Base-by-base conservation (phyloP, 345 rosid genomes). In the Populus simonii region DNA sequence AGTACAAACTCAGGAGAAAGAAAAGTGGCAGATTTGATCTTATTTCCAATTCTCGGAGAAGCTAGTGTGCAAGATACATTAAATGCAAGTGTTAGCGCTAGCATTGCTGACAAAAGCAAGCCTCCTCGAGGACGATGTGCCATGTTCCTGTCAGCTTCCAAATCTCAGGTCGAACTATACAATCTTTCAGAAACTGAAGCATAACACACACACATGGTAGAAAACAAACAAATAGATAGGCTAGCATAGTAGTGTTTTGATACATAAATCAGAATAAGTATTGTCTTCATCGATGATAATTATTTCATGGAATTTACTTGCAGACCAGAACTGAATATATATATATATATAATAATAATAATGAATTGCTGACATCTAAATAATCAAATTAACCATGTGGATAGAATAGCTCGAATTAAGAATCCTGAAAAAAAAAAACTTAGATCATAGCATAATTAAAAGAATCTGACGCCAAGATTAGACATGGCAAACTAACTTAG, bases 1-100 rank as follows among this genome's bases (percentile, higher is more conserved):
- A 95, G 81, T 66, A 78, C 92, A 67, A 92, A 91, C 71, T 82
- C 80, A 3, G 99, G 94, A 22, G 99, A 92, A 6, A 90, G 84
- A 51, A 93, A 91, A 71, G 83, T 86, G 33, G 87, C 87, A 51
- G 94, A 76, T 53, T 87, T 87, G n/a, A 88, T 76, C 78, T 75
- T 73, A 1, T 76, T 80, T 76, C 82, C 86, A 8, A 80, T 76
- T 31, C 59, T 61, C 29, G 29, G 17, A 62, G 62, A 69, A 15
- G 84, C 86, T 36, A 2, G 15, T n/a, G 81, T 36, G 71, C 2
- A 63, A 18, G 72, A 71, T 13, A 39, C 2, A 25, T 18, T 17
- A 5, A 68, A 62, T 35, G 53, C 75, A 18, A 71, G 33, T 8
- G 68, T 41, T 4, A 80, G 12, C 20, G 68, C 33, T 7, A 80